Base-by-base conservation (phyloP, 108 stramenopile genomes). In the Fistulifera pelliculosa region DNA sequence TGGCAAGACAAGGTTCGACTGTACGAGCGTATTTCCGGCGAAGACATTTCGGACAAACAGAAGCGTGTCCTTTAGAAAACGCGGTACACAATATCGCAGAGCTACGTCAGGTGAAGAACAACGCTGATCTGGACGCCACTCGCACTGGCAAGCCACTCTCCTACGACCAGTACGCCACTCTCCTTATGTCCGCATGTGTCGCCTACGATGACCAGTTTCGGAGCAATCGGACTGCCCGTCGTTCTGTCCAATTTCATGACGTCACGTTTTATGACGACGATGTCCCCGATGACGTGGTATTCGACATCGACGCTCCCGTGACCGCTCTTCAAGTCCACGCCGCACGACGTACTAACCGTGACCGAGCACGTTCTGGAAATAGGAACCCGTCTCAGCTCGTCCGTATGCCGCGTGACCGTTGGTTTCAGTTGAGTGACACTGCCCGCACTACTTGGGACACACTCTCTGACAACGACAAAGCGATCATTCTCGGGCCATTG, bases 1-100 rank as follows among this genome's bases (percentile, higher is more conserved):
- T 65, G 54, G 48, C 47, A 48, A 21, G 40, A 65, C 24, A 12
- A 57, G n/a, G 14, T 65, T 0, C 45, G 56, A 15, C 10, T 8
- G 2, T 56, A 48, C 27, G 56, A 57, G 3, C 17, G 43, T 2
- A 23, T 45, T 24, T n/a, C 19, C n/a, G 38, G 19, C 42, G 56
- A 42, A 44, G 41, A 7, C 23, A 42, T 44, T 13, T 35, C 56
- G 23, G 42, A 57, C 21, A 21, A 44, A 23, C 17, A 21, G 11
- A 25, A 35, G 7, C 38, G 41, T 18, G 35, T 10, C 1, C 24
- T 42, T 18, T 57, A 4, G 26, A 19, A 23, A 43, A 41, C 16
- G 56, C 56, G 15, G 42, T 57, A 1, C 7, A 57, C 11, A 18
- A 2, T 2, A 35, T 44, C 2, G 10, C 41, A 45, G 56, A 42